phyloP scores from a whole-genome alignment of 768 basidiomycete species.

The Tylopilus subfusipes region DNA sequence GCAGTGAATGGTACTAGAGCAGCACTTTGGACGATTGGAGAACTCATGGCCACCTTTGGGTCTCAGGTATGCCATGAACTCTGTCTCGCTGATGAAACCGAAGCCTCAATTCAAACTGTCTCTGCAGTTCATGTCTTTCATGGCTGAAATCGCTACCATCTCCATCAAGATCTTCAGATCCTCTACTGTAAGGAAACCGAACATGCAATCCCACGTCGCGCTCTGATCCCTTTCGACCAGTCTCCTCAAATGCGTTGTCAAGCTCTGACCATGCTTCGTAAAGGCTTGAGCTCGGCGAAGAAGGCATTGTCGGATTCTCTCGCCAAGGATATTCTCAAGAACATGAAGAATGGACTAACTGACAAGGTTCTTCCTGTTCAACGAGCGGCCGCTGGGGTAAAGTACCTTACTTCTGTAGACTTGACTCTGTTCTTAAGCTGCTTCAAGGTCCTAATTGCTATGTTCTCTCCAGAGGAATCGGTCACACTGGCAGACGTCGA shows the following conservation, averaged over 20 bases:
- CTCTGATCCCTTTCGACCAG: conserved; percentile 36
- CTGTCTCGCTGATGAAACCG: not conserved
- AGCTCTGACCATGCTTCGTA: conserved; percentile 72
- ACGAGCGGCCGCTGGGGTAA: conserved; percentile 75
- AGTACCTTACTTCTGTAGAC: conserved; percentile 10
- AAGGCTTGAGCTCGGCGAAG: conserved; percentile 75
- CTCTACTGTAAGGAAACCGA: conserved; percentile 54
- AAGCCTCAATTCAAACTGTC: not conserved
- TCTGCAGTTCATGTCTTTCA: conserved; percentile 87
- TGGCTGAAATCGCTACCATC: conserved; percentile 74
- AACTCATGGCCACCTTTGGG: conserved; percentile 82
- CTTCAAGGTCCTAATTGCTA: conserved; percentile 47
- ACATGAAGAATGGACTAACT: conserved; percentile 65
- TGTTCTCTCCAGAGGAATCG: conserved; percentile 56
- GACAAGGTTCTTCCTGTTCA: conserved; percentile 88
- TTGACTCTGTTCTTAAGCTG: conserved; percentile 14
- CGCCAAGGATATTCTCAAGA: conserved; percentile 79
- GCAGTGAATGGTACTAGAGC: conserved; percentile 46
- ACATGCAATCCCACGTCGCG: not conserved
- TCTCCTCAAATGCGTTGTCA: conserved; percentile 80
- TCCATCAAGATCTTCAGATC: conserved; percentile 68
- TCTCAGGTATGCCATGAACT: conserved; percentile 58
- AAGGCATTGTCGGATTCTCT: conserved; percentile 78
- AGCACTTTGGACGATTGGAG: conserved; percentile 82
- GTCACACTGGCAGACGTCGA: conserved; percentile 74